Conservation (phyloP, 305 asterid genomes). For the Fraxinus velutina region DNA sequence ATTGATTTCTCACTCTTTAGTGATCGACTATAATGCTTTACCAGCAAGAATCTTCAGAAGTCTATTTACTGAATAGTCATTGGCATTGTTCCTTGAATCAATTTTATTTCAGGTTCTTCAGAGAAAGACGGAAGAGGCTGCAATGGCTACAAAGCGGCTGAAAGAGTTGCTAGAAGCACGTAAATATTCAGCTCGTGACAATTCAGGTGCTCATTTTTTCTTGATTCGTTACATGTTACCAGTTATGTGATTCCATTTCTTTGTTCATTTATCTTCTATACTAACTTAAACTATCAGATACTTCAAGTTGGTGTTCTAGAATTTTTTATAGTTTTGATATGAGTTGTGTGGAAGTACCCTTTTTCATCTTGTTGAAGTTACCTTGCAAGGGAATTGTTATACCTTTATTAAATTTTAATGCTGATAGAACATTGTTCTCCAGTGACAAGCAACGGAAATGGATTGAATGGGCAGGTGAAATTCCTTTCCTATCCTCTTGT, state of each 20-base stretch:
- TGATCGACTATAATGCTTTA: neutral
- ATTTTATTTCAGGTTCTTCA: slow-evolving; percentile 82
- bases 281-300: neutral
- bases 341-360: neutral
- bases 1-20: neutral
- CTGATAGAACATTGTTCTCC: slow-evolving; percentile 33
- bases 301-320: neutral
- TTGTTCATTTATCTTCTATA: neutral
- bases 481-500: slow-evolving; percentile 9
- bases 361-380: slow-evolving; percentile 10
- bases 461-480: slow-evolving; percentile 72
- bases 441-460: slow-evolving; percentile 75
- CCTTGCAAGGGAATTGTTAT: neutral
- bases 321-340: neutral
- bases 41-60: neutral
- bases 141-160: slow-evolving; percentile 96
- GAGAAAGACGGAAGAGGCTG: slow-evolving; percentile 99
- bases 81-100: slow-evolving; percentile 8
- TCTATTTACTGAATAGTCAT: neutral
- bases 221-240: neutral
- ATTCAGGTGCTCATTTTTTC: slow-evolving; percentile 51
- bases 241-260: neutral
- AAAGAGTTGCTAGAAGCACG: slow-evolving; percentile 99
- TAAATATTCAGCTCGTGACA: slow-evolving; percentile 81
- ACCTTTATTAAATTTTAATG: slow-evolving; percentile 8